Evolutionary conservation across 75 land plant genomes (phyloP), one percentile per base, ranked within the genome.

Genomic region (Pinus taeda): DNA sequence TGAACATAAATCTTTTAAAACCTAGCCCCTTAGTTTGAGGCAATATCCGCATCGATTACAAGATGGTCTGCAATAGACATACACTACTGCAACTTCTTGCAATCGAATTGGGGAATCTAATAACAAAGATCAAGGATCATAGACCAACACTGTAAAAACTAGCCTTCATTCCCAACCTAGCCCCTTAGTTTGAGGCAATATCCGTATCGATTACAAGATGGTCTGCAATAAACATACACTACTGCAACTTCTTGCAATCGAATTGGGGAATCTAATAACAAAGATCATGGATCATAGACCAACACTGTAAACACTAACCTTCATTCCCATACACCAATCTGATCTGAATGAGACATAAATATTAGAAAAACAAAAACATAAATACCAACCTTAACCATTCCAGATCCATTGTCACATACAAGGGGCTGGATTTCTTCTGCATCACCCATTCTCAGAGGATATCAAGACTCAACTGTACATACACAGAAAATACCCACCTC

Each of bases 401-500:
- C 83, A 71, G 83, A 74, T 80, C 83, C 83, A 82, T 82, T 82
- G 83, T 82, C 83, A 42, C 83, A 82, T 26, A 82, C 83, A 24
- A 82, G 76, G 57, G 83, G 83, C 61, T 76, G 79, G 74, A 86
- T 79, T 75, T 86, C 88, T 57, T 86, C 84, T 17, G 77, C 60
- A 24, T 86, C 88, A 57, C 87, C 86, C 87, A 87, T 87, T 62
- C 49, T 74, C 39, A 13, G 21, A 8, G 33, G 21, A 69, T 39
- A 20, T 42, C 4, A 69, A 69, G 42, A 69, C 22, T 42, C 9
- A 39, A n/a, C 72, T 69, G 72, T 69, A 21, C 72, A 69, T n/a
- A 69, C 22, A 69, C 12, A 69, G 22, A 29, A 30, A n/a, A 69
- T 69, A 2, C 21, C 17, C 71, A 69, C 49, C 18, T 36, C 45